These are phyloP conservation scores for Paxillus ammoniavirescens DNA, from an alignment of 768 basidiomycete genomes.

Conservation along the genomic window DNA sequence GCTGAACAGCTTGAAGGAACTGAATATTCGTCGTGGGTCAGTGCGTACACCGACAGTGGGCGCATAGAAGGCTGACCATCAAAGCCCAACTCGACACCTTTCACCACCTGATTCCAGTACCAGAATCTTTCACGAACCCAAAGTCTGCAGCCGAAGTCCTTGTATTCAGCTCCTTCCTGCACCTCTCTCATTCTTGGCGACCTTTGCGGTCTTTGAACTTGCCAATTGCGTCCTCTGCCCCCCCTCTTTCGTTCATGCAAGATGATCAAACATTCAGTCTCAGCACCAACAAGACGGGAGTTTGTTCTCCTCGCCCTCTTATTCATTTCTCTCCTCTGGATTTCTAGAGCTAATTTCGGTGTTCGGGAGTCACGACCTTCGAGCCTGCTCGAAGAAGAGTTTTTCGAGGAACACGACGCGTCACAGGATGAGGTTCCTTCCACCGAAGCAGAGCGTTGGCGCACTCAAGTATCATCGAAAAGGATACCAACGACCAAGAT, in stretches of 20 bases:
- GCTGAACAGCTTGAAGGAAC: too few species aligned
- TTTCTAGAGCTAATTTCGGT: conserved; percentile 30
- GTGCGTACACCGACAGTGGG: too few species aligned
- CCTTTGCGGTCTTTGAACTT: not conserved
- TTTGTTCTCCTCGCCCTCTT: conserved; percentile 48
- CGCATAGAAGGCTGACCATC: too few species aligned
- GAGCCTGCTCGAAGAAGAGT: conserved; percentile 6
- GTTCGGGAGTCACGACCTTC: conserved; percentile 4
- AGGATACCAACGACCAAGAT: conserved; percentile 60
- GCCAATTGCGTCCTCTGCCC: not conserved
- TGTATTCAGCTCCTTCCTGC: too few species aligned
- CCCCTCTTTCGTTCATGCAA: not conserved
- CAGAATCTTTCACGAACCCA: too few species aligned
- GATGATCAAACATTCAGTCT: conserved; percentile 24
- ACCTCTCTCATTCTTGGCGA: too few species aligned
- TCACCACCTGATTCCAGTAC: too few species aligned
- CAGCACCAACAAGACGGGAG: conserved; percentile 57
- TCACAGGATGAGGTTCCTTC: conserved; percentile 11
- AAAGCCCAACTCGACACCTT: too few species aligned
- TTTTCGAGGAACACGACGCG: not conserved
- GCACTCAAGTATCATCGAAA: conserved; percentile 29
- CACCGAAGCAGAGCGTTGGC: conserved; percentile 26
- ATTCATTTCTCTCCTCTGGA: conserved; percentile 45
- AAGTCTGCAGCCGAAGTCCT: too few species aligned
- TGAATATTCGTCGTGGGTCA: too few species aligned